These are phyloP conservation scores for Thraustotheca clavata DNA, from an alignment of 352 stramenopile genomes.

Conservation along the genomic window DNA sequence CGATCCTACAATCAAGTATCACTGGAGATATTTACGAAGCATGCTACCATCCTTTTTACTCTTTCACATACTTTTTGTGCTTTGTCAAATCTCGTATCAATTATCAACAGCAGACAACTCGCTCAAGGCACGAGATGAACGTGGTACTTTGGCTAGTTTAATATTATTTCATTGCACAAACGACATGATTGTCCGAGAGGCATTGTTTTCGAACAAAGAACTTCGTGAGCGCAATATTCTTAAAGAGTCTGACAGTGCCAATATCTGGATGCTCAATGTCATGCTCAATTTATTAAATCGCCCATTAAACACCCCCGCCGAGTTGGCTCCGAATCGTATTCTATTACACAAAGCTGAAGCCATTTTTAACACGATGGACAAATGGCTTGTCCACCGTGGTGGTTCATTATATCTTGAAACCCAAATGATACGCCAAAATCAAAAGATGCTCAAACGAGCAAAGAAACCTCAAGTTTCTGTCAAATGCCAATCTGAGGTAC, in stretches of 20 bases:
- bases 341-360: conserved; percentile 80
- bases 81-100: conserved; percentile 85
- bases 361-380: conserved; percentile 83
- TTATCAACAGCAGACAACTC: conserved; percentile 73
- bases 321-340: conserved; percentile 64
- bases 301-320: conserved; percentile 54
- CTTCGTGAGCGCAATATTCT: conserved; percentile 58
- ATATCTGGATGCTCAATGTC: conserved; percentile 82
- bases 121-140: conserved; percentile 70
- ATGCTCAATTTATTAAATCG: conserved; percentile 80
- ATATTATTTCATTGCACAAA: conserved; percentile 84
- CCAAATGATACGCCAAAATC: conserved; percentile 78
- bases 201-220: conserved; percentile 82
- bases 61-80: conserved; percentile 73
- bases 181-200: conserved; percentile 76
- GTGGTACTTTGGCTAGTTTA: conserved; percentile 59
- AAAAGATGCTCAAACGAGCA: conserved; percentile 56
- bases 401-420: conserved; percentile 82
- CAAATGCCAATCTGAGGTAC: background rate
- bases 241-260: conserved; percentile 49
- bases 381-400: conserved; percentile 75
- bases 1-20: conserved; percentile 83
- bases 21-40: conserved; percentile 68
- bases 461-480: conserved; percentile 43
- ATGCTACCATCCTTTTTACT: conserved; percentile 72